Evolutionary conservation across 495 filamentous ascomycete genomes (phyloP), one percentile per base, ranked within the genome.

Genomic region (Jackrogersella multiformis): DNA sequence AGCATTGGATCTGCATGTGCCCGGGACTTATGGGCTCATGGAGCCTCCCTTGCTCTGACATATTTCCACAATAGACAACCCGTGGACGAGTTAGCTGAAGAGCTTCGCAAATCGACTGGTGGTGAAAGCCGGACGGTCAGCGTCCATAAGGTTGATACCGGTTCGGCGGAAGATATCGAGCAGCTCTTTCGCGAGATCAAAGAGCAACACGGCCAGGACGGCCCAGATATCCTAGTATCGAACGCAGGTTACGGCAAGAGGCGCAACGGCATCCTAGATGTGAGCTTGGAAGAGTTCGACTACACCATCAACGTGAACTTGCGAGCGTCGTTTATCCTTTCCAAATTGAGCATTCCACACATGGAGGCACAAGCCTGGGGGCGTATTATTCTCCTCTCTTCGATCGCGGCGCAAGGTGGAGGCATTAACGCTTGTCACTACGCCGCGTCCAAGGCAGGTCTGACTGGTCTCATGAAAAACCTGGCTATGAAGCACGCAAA

Each of bases 381-480:
- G 4, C 79, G 89, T 4, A 88, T 91, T 51, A 77, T 90, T 18
- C 90, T 88, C 67, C 85, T 90, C 67, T 88, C 86, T 7, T 89
- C 86, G 34, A 88, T 92, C 57, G 87, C 89, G 5, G 88, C 81
- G 0, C 82, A 84, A 30, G 89, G 87, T 1, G 88, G 85, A 4
- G 87, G 88, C 2, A 86, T 90, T 34, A 90, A 91, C 72, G 88
- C 87, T 9, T 87, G 86, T 39, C 88, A 91, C 64, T 92, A 90
- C 66, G 86, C 87, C 21, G 88, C 89, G 7, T 88, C 86, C 15
- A 92, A 85, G 79, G 86, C 76, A 52, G 89, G 76, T 0, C 68
- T 92, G 52, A 86, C 84, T 2, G 86, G 84, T 2, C 82, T 92
- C 81, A 88, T 89, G 80, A 86, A 84, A 68, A 90, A 88, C 58